phyloP scores from a whole-genome alignment of 2,329 filamentous ascomycete species.

The Paraphaeosphaeria minitans region DNA sequence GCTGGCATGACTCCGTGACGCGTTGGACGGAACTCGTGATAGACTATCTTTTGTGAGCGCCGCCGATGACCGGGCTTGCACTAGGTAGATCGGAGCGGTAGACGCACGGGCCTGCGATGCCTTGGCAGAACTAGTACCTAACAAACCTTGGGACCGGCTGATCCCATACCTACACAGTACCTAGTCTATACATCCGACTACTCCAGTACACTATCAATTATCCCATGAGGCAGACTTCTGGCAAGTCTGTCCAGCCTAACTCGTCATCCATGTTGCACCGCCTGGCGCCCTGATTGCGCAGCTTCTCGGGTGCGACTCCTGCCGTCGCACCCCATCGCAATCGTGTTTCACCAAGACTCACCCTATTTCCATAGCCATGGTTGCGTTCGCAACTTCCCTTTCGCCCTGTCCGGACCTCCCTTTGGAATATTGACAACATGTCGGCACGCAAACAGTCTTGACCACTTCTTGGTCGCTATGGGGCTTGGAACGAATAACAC shows the following conservation, averaged over 20 bases:
- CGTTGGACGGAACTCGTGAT: conserved; percentile 11
- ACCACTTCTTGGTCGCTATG: conserved; percentile 35
- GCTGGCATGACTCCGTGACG: neutral
- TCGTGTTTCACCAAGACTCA: conserved; percentile 35
- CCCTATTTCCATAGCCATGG: conserved; percentile 28
- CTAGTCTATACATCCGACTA: too few relatives aligned
- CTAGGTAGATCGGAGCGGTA: too few relatives aligned
- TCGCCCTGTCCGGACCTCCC: conserved; percentile 14
- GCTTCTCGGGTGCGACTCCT: conserved; percentile 30
- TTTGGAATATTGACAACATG: conserved; percentile 18
- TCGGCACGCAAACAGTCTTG: conserved; percentile 27
- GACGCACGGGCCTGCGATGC: conserved; percentile 19
- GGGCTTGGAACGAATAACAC: conserved; percentile 26
- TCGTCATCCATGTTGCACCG: neutral
- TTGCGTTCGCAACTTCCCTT: neutral
- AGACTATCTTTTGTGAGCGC: neutral
- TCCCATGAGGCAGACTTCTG: neutral
- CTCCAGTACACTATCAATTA: neutral
- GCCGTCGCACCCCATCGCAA: conserved; percentile 37
- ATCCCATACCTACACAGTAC: neutral
- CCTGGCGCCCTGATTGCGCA: neutral
- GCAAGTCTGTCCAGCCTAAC: neutral
- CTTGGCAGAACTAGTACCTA: too few relatives aligned
- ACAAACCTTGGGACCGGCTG: too few relatives aligned
- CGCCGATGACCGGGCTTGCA: conserved; percentile 35